Evolutionary conservation across 768 basidiomycete species (phyloP).

Genomic region (Suillus luteus): DNA sequence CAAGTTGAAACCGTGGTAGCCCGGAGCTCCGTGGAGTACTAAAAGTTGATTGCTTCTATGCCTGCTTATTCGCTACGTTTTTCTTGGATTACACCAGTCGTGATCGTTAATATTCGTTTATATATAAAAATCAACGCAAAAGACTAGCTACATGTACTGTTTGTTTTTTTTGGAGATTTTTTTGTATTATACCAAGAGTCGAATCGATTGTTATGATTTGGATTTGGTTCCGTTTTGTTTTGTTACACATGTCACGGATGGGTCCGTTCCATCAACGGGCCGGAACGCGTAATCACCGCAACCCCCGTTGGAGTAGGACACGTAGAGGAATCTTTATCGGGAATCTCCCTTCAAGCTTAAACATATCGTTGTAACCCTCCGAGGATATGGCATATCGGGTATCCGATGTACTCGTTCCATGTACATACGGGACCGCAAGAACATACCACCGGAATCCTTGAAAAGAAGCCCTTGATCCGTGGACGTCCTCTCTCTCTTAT

Average conservation of each 20-base stretch:
- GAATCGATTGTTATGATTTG: too few relatives aligned
- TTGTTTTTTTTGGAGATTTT: too few relatives aligned
- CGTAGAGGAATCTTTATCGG: conserved; percentile 6
- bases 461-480: conserved; percentile 7
- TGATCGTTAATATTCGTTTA: too few relatives aligned
- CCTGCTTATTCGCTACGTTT: conserved; percentile 7
- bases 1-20: conserved; percentile 13
- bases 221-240: too few relatives aligned
- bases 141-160: too few relatives aligned
- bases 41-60: conserved; percentile 16
- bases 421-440: conserved; percentile 2
- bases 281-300: conserved; percentile 26
- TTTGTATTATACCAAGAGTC: too few relatives aligned
- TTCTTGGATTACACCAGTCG: too few relatives aligned
- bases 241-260: not conserved
- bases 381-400: conserved; percentile 8
- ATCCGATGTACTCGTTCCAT: not conserved
- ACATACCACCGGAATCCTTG: not conserved
- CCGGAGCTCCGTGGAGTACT: conserved; percentile 22
- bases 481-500: not conserved
- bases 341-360: not conserved
- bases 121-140: too few relatives aligned
- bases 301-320: conserved; percentile 7
- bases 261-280: conserved; percentile 14
- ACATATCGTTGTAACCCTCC: not conserved